Conservation (phyloP, 2,329 filamentous ascomycete species). For the Colletotrichum tofieldiae region DNA sequence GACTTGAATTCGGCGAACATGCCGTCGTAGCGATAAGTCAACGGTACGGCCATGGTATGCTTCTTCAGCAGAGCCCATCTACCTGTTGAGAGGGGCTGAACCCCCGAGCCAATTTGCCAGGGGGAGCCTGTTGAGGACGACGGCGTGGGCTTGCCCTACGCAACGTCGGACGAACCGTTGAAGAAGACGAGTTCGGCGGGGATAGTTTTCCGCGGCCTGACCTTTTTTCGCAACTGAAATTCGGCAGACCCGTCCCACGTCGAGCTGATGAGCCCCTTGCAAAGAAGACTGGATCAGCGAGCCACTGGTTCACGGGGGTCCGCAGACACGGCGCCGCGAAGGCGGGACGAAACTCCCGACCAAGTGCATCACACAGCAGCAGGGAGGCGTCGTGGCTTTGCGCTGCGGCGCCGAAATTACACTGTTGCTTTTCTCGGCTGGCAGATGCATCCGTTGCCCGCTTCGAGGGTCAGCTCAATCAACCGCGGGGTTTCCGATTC, state of each 20-base stretch:
- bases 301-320: slow-evolving; percentile 27
- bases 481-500: slow-evolving; percentile 8
- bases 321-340: slow-evolving; percentile 30
- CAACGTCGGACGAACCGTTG: slow-evolving; percentile 36
- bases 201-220: not conserved
- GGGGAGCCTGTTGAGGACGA: slow-evolving; percentile 10
- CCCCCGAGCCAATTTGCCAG: not conserved
- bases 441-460: not conserved
- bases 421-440: slow-evolving; percentile 24
- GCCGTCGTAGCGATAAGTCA: not conserved
- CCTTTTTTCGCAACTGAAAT: not conserved
- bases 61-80: not conserved
- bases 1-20: not conserved
- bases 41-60: not conserved
- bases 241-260: not conserved
- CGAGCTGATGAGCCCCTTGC: not conserved
- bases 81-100: not conserved
- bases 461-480: not conserved
- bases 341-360: slow-evolving; percentile 8
- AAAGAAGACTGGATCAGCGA: slow-evolving; percentile 8
- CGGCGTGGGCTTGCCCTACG: not conserved
- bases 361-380: slow-evolving; percentile 16
- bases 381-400: slow-evolving; percentile 5
- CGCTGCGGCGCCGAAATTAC: slow-evolving; percentile 23
- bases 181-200: slow-evolving; percentile 15